A percentile compares a stretch with the other conserved stretches of the same genome.
Evolutionary conservation across 2,329 filamentous ascomycete species (phyloP).

Genomic region (Fusarium brachygibbosum): DNA sequence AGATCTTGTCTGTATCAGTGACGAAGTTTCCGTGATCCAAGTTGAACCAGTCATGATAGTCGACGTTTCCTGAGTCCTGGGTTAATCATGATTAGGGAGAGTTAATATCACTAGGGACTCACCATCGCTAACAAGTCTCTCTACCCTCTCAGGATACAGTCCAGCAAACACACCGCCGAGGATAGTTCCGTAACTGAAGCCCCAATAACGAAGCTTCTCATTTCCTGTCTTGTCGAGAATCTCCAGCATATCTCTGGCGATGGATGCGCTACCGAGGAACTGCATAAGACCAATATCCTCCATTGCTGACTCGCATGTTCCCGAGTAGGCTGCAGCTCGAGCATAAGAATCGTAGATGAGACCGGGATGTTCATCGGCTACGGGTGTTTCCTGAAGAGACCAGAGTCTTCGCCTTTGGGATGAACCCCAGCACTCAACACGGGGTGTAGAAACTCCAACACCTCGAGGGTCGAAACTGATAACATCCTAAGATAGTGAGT

Average conservation of each 20-base stretch:
- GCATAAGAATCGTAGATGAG: conserved; percentile 61
- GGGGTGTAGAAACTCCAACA: conserved; percentile 64
- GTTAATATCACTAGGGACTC: conserved; percentile 22
- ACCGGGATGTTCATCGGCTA: conserved; percentile 62
- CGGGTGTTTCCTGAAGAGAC: conserved; percentile 59
- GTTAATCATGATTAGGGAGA: background rate
- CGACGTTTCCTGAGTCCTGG: conserved; percentile 58
- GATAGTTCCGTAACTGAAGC: conserved; percentile 68
- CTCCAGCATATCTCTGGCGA: conserved; percentile 63
- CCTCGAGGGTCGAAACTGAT: conserved; percentile 67
- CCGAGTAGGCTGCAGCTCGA: conserved; percentile 58
- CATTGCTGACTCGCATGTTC: conserved; percentile 59
- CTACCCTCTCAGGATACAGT: conserved; percentile 65
- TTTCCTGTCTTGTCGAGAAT: conserved; percentile 59
- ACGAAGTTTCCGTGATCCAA: conserved; percentile 62
- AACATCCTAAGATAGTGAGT: conserved; percentile 55
- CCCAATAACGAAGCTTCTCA: conserved; percentile 65
- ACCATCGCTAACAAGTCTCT: conserved; percentile 66
- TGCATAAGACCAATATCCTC: conserved; percentile 54
- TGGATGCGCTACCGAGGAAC: conserved; percentile 60
- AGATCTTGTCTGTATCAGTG: conserved; percentile 67
- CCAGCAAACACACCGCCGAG: conserved; percentile 66
- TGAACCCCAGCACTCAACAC: conserved; percentile 65
- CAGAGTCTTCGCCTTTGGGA: conserved; percentile 59
- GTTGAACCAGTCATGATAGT: conserved; percentile 68